Percentiles rank a stretch among this genome's conserved stretches.
These are phyloP conservation scores for Penstemon newberryi DNA, from an alignment of 257 asterid species.

Conservation along the genomic window DNA sequence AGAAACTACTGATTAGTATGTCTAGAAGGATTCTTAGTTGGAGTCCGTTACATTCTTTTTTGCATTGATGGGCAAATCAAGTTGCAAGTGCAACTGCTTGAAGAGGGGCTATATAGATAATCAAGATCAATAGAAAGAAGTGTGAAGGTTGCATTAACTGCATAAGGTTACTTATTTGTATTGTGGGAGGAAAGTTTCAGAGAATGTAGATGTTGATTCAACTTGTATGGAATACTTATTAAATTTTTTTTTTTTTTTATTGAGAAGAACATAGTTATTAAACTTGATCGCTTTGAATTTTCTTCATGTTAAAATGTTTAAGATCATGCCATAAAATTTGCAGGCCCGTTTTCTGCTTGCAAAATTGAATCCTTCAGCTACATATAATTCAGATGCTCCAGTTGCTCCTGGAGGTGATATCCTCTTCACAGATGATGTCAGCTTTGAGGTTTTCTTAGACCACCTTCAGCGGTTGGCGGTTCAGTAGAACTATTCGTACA, in stretches of 20 bases:
- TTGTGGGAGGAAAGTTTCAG: not conserved
- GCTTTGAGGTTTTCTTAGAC: conserved; percentile 94
- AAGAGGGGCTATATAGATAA: not conserved
- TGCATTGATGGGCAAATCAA: not conserved
- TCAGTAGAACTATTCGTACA: conserved; percentile 50
- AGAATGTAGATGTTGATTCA: conserved; percentile 2
- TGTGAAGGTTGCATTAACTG: not conserved
- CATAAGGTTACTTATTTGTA: conserved; percentile 21
- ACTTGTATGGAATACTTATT: not conserved
- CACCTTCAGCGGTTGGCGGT: conserved; percentile 97
- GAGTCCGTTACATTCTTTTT: not conserved
- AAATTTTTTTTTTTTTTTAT: too few relatives aligned
- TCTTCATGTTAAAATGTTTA: conserved; percentile 21
- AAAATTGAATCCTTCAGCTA: conserved; percentile 96
- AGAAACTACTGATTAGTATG: conserved; percentile 6
- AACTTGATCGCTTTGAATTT: conserved; percentile 11
- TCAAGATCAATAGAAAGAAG: not conserved
- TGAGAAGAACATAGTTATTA: not conserved
- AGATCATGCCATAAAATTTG: conserved; percentile 25
- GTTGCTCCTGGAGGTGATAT: conserved; percentile 80
- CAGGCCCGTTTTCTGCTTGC: conserved; percentile 98
- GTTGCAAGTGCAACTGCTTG: not conserved
- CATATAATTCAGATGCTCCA: conserved; percentile 72
- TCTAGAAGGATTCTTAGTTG: not conserved
- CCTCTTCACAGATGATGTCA: conserved; percentile 94